Evolutionary conservation across 345 rosid genomes (phyloP).

Genomic region (Sisymbrium altissimum): DNA sequence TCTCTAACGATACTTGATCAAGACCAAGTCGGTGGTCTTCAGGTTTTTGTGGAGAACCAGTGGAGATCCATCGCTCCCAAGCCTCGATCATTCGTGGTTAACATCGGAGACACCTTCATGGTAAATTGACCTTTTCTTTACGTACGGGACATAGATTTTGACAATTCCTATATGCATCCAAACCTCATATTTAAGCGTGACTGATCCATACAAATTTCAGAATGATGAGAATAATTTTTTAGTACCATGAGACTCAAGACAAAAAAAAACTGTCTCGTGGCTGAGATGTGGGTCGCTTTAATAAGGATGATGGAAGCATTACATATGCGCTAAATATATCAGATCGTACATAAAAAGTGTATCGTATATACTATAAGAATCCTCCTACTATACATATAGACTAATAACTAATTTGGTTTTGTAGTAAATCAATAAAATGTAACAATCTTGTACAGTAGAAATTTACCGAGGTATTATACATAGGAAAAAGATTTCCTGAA

Average conservation of each 20-base stretch:
- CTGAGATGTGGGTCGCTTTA: neutral
- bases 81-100: slow-evolving; percentile 3
- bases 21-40: neutral
- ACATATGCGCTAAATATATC: too few relatives aligned
- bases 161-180: neutral
- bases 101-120: neutral
- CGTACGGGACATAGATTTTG: neutral
- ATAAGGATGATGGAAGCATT: too few relatives aligned
- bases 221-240: neutral
- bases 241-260: neutral
- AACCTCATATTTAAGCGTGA: neutral
- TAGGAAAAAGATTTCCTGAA: too few relatives aligned
- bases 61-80: slow-evolving; percentile 2
- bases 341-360: too few relatives aligned
- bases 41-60: neutral
- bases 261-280: neutral
- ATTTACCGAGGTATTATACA: too few relatives aligned
- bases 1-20: neutral
- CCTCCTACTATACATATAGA: too few relatives aligned
- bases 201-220: neutral
- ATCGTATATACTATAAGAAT: too few relatives aligned
- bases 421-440: too few relatives aligned
- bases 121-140: neutral
- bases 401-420: too few relatives aligned
- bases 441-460: too few relatives aligned